These are phyloP conservation scores for Tolypocladium ovalisporum DNA, from an alignment of 2,329 filamentous ascomycete genomes.

Conservation along the genomic window DNA sequence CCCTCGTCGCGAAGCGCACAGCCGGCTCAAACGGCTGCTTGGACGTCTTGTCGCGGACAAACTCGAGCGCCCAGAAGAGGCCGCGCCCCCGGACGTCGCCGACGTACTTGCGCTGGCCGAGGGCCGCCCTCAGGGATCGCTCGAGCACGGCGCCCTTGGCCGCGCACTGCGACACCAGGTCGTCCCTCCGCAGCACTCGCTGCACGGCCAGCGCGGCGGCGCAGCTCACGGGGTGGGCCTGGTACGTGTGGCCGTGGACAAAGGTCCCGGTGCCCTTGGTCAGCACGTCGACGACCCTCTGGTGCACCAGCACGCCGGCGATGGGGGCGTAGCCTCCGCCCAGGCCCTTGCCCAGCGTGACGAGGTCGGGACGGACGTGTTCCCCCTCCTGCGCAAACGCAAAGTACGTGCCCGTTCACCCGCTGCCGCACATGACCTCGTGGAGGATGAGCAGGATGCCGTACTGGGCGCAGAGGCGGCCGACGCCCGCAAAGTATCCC, in stretches of 20 bases:
- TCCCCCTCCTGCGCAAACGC: constrained; percentile 49
- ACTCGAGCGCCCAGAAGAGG: constrained; percentile 37
- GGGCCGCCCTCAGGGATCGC: constrained; percentile 25
- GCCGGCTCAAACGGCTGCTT: constrained; percentile 23
- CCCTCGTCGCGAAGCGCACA: constrained; percentile 13
- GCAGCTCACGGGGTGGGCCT: constrained; percentile 48
- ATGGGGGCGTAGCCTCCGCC: constrained; percentile 53
- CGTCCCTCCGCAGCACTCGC: constrained; percentile 42
- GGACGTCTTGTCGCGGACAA: constrained; percentile 22
- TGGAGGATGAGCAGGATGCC: constrained; percentile 69
- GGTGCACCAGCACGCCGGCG: constrained; percentile 45
- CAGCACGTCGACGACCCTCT: constrained; percentile 35
- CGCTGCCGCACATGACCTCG: constrained; percentile 64
- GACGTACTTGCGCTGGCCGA: constrained; percentile 37
- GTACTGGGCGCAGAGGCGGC: constrained; percentile 56
- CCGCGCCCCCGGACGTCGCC: constrained; percentile 52
- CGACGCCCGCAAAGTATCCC: constrained; percentile 62
- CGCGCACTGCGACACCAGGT: constrained; percentile 47
- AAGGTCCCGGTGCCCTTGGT: constrained; percentile 23
- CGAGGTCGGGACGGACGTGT: constrained; percentile 48
- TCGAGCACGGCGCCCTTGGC: constrained; percentile 40
- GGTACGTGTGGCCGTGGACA: constrained; percentile 50
- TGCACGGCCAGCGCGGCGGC: constrained; percentile 54
- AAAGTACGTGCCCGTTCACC: constrained; percentile 47
- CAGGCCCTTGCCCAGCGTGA: constrained; percentile 56